These are phyloP conservation scores for Boletus rufocinnamomeus DNA, from an alignment of 768 basidiomycete genomes.

Conservation along the genomic window DNA sequence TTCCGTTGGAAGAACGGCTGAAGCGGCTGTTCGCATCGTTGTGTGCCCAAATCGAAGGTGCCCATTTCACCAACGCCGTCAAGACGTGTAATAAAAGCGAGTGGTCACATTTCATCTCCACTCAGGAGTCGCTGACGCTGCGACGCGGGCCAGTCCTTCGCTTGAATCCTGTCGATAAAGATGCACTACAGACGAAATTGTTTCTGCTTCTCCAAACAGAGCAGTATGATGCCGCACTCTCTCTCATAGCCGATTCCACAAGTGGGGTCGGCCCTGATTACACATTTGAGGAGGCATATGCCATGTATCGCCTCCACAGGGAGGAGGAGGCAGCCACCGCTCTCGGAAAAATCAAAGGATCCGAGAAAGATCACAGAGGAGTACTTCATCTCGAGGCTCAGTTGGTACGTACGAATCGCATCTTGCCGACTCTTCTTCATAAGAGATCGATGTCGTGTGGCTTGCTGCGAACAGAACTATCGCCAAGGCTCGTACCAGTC, in stretches of 20 bases:
- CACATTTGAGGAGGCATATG: constrained; percentile 76
- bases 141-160: constrained; percentile 57
- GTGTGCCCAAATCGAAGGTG: constrained; percentile 88
- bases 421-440: constrained; percentile 21
- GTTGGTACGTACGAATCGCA: constrained; percentile 54
- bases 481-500: constrained; percentile 73
- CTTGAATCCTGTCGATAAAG: constrained; percentile 63
- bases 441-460: constrained; percentile 18
- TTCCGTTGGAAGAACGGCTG: constrained; percentile 31
- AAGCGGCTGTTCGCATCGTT: constrained; percentile 76
- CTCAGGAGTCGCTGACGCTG: constrained; percentile 24
- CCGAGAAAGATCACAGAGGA: constrained; percentile 54
- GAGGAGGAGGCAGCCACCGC: constrained; percentile 65
- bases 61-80: constrained; percentile 80
- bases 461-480: constrained; percentile 56
- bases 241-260: constrained; percentile 44
- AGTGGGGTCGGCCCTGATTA: constrained; percentile 15
- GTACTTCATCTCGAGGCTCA: constrained; percentile 84
- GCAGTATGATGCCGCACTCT: constrained; percentile 70
- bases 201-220: constrained; percentile 88
- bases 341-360: constrained; percentile 49
- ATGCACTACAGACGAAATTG: constrained; percentile 82
- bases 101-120: constrained; percentile 33
- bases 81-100: constrained; percentile 92
- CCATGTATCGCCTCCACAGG: constrained; percentile 80